phyloP scores from a whole-genome alignment of 352 stramenopile genomes.

The Blastocystis sp. region DNA sequence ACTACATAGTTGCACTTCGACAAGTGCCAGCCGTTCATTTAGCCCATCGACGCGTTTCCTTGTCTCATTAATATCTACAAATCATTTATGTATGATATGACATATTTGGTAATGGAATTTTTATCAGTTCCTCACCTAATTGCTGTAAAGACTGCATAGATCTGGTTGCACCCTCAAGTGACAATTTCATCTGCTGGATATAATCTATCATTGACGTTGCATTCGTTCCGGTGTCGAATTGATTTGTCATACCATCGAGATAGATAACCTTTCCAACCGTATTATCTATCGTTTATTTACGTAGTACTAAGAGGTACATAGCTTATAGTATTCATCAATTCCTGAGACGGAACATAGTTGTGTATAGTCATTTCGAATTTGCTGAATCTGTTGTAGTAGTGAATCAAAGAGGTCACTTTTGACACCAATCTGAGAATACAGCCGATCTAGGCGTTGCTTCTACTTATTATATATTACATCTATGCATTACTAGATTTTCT shows the following conservation, averaged over 20 bases:
- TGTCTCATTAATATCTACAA: neutral
- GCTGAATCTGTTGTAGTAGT: neutral
- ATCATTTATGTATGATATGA: neutral
- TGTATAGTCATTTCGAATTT: slow-evolving; percentile 22
- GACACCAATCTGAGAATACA: slow-evolving; percentile 20
- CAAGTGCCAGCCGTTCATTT: neutral
- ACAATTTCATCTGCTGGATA: neutral
- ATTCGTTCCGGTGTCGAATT: neutral
- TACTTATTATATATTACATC: neutral
- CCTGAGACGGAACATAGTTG: neutral
- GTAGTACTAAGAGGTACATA: neutral
- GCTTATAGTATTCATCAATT: neutral
- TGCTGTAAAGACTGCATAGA: neutral
- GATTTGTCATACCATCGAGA: neutral
- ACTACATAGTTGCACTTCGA: neutral
- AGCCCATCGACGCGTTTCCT: neutral
- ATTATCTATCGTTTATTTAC: neutral
- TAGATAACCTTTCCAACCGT: neutral
- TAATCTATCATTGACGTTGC: neutral
- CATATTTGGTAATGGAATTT: neutral
- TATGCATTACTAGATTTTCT: neutral
- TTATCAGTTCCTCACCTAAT: neutral
- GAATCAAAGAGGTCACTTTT: slow-evolving; percentile 17
- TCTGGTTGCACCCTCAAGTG: neutral
- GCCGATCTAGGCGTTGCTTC: neutral